These are phyloP conservation scores for Myriosclerotinia curreyana DNA, from an alignment of 2,329 filamentous ascomycete species.

Conservation along the genomic window DNA sequence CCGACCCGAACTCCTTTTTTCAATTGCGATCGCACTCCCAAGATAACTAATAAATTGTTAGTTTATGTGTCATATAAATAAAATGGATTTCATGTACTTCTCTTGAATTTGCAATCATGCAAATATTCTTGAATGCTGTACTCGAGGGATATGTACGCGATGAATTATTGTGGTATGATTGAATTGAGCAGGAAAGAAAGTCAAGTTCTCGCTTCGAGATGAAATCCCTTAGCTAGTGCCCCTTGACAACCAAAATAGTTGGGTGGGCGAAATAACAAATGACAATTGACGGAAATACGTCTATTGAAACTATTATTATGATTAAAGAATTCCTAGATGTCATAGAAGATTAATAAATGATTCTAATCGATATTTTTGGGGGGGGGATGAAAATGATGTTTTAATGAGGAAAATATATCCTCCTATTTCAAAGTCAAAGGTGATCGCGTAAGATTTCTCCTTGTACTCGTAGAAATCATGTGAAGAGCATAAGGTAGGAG, in stretches of 20 bases:
- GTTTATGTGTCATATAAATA: constrained; percentile 22
- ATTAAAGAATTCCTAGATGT: not conserved
- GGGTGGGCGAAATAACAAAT: constrained; percentile 13
- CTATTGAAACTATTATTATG: not conserved
- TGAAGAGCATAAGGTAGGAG: not conserved
- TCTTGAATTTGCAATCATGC: constrained; percentile 28
- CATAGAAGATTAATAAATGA: not conserved
- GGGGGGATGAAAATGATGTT: not conserved
- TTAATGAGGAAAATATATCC: not conserved
- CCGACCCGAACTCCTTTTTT: constrained; percentile 29
- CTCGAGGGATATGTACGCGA: constrained; percentile 27
- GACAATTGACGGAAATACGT: not conserved
- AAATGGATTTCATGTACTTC: constrained; percentile 28
- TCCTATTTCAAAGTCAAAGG: constrained; percentile 12
- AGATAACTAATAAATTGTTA: constrained; percentile 32
- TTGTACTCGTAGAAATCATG: constrained; percentile 14
- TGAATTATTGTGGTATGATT: constrained; percentile 23
- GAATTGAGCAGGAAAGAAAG: constrained; percentile 24
- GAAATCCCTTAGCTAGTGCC: constrained; percentile 22
- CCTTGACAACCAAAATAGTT: constrained; percentile 19
- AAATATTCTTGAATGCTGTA: constrained; percentile 27
- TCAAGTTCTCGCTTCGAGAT: constrained; percentile 24
- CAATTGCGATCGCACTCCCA: constrained; percentile 29
- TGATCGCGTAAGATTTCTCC: constrained; percentile 19
- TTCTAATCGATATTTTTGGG: not conserved